Conservation (phyloP, 495 filamentous ascomycete species). For the Trichoderma gamsii region DNA sequence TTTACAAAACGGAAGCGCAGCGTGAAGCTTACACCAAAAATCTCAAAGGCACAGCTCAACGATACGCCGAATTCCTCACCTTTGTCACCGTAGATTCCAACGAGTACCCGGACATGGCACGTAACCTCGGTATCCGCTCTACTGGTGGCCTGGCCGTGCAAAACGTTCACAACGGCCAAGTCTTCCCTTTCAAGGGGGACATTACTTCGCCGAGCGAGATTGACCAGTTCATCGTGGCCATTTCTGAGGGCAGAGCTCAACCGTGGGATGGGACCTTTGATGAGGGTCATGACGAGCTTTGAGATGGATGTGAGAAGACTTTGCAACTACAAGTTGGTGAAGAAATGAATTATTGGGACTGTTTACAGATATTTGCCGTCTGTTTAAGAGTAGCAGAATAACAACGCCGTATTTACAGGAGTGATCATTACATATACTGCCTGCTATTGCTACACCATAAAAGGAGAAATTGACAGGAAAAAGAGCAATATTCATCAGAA, state of each 20-base stretch:
- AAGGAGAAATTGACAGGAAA: background rate
- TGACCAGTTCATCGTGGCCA: constrained; percentile 40
- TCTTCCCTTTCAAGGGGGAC: constrained; percentile 33
- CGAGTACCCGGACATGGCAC: constrained; percentile 43
- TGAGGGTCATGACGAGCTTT: constrained; percentile 33
- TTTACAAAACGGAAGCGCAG: constrained; percentile 25
- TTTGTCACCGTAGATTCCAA: constrained; percentile 41
- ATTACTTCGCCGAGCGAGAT: constrained; percentile 30
- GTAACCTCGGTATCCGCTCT: constrained; percentile 31
- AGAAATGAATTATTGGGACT: too few species aligned
- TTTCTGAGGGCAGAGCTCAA: constrained; percentile 36
- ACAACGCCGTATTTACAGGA: too few species aligned
- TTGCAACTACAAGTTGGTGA: background rate
- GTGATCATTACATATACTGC: background rate
- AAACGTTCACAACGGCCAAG: constrained; percentile 37
- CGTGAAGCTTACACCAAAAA: constrained; percentile 27
- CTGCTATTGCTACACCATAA: background rate
- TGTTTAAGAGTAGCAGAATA: background rate
- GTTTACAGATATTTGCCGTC: background rate
- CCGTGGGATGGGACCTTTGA: constrained; percentile 30
- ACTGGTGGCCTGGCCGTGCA: constrained; percentile 36
- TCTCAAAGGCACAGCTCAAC: constrained; percentile 40
- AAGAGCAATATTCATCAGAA: background rate
- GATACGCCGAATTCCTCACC: constrained; percentile 41
- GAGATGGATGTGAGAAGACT: background rate